Evolutionary conservation across 805 yeast species (phyloP), one percentile per base, ranked within the genome.

Genomic region (Zygosaccharomyces rouxii): DNA sequence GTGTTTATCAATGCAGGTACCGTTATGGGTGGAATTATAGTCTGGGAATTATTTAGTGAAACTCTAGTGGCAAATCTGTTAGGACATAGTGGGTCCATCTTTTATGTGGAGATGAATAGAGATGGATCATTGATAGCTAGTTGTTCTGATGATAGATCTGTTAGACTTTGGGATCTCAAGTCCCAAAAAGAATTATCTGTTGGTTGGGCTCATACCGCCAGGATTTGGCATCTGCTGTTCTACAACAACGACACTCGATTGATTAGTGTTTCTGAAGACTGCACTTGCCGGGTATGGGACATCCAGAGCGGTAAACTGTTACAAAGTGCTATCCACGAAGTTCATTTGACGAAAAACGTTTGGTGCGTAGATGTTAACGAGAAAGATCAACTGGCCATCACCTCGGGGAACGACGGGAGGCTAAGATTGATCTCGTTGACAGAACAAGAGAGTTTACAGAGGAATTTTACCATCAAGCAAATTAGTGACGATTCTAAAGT

Each of bases 141-240:
- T 42, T 94, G 99, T 63, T 92, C 98, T 0, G 98, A 94, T 66
- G 99, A 92, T 62, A 75, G 99, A 52, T 86, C 97, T 0, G 81
- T 94, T 47, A 84, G 82, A 49, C 63, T 92, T 5, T 89, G 89
- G 83, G 80, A 80, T 56, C 69, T 84, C 52, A 58, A 59, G 5
- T 60, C 77, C 1, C 92, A 95, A 0, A 57, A 68, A 9, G 67
- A 81, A 29, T 56, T 86, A 35, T 85, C 92, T 1, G 78, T 82
- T 23, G 97, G 96, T 0, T 94, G 97, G 97, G 99, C 98, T 11
- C 99, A 94, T 63, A 83, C 86, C 1, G 92, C 98, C 0, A 78
- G 99, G 62, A 90, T 94, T 35, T 94, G 99, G 99, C 77, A 78
- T 38, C 70, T 92, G 39, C 74, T 73, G 43, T 87, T 88, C 60